A percentile compares a stretch with the other conserved stretches of the same genome.
Conservation (phyloP, 2,329 filamentous ascomycete genomes). For the Pyricularia grisea region DNA sequence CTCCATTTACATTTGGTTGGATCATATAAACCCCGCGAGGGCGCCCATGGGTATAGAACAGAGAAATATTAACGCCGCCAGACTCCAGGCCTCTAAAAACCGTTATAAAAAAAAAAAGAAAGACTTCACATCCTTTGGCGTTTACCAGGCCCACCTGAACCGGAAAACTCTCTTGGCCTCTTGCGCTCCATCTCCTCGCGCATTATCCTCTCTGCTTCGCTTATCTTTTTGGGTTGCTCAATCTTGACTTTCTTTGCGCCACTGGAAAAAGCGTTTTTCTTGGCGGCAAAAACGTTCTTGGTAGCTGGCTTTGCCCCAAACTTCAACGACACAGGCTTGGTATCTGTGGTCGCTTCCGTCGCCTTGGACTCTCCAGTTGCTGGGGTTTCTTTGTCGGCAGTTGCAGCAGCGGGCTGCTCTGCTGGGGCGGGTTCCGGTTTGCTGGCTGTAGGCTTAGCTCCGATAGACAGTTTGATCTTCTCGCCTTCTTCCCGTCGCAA, state of each 20-base stretch:
- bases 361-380: not conserved
- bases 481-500: slow-evolving; percentile 59
- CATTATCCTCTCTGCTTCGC: slow-evolving; percentile 83
- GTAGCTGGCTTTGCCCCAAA: slow-evolving; percentile 51
- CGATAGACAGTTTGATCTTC: slow-evolving; percentile 65
- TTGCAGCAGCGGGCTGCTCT: slow-evolving; percentile 4
- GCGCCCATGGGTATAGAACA: not conserved
- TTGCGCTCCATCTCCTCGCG: slow-evolving; percentile 71
- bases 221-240: slow-evolving; percentile 71
- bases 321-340: slow-evolving; percentile 49
- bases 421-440: slow-evolving; percentile 7
- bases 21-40: not conserved
- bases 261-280: slow-evolving; percentile 61
- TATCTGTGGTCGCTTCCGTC: slow-evolving; percentile 4
- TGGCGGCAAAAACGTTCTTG: slow-evolving; percentile 67
- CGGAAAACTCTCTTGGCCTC: slow-evolving; percentile 38
- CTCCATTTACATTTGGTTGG: not conserved
- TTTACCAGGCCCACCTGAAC: slow-evolving; percentile 37
- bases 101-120: not conserved
- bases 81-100: not conserved
- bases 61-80: slow-evolving; percentile 1
- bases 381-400: not conserved
- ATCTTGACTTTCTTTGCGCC: slow-evolving; percentile 54
- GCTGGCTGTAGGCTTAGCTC: slow-evolving; percentile 20
- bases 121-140: slow-evolving; percentile 34